Conservation (phyloP, 208 protist genomes). For the Leishmania tarentolae region DNA sequence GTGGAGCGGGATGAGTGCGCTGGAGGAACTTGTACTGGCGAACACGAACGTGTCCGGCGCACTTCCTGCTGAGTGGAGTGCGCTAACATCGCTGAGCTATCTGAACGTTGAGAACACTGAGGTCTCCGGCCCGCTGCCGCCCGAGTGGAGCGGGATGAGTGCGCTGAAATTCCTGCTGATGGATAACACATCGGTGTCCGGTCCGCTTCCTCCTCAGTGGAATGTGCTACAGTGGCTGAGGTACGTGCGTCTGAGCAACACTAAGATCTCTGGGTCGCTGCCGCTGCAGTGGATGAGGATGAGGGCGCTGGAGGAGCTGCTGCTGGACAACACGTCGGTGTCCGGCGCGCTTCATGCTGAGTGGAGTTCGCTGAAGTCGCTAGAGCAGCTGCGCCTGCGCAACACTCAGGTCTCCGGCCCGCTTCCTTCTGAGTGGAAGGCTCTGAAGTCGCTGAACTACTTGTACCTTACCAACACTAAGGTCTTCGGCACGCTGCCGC, state of each 20-base stretch:
- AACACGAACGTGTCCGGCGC: too few species aligned
- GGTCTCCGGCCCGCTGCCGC: background rate
- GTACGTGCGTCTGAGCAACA: background rate
- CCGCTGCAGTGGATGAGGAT: conserved; percentile 1
- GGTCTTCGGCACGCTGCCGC: conserved; percentile 3
- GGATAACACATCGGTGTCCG: background rate
- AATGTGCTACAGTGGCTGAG: background rate
- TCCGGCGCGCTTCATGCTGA: conserved; percentile 5
- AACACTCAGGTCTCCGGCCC: conserved; percentile 4
- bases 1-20: background rate
- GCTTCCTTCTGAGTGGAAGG: conserved; percentile 12
- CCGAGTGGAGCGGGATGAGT: too few species aligned
- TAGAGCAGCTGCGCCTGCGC: background rate
- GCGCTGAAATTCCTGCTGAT: background rate
- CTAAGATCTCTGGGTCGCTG: background rate
- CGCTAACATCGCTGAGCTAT: background rate
- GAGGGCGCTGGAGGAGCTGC: background rate
- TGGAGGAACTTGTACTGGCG: too few species aligned
- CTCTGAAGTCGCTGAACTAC: background rate
- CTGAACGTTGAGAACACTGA: background rate
- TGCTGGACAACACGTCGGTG: background rate
- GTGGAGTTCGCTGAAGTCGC: background rate
- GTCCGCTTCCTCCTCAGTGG: conserved; percentile 1
- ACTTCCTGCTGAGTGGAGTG: too few species aligned
- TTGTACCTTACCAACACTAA: background rate